These are phyloP conservation scores for Solanum commersonii DNA, from an alignment of 257 asterid genomes.

Conservation along the genomic window DNA sequence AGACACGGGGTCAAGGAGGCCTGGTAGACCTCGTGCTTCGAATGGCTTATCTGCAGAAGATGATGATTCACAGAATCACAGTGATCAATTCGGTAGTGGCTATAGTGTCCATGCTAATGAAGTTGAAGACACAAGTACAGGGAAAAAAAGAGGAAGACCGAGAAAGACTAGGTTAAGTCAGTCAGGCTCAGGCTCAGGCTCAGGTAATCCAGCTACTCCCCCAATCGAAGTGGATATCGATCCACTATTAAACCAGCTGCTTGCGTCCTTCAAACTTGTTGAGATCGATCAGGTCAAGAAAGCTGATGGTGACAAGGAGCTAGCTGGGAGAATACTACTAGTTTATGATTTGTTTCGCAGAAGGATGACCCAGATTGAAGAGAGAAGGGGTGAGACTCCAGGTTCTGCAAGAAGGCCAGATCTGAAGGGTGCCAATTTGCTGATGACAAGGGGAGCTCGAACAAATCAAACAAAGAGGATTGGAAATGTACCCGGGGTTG, in stretches of 20 bases:
- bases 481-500: conserved; percentile 75
- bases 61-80: conserved; percentile 44
- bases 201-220: background rate
- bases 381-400: conserved; percentile 28
- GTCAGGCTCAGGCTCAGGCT: background rate
- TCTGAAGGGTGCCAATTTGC: conserved; percentile 40
- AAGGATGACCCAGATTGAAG: conserved; percentile 55
- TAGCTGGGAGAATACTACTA: conserved; percentile 37
- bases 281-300: conserved; percentile 47
- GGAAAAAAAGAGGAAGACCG: conserved; percentile 37
- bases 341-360: conserved; percentile 53
- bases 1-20: conserved; percentile 24
- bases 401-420: conserved; percentile 68
- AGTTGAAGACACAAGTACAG: conserved; percentile 32
- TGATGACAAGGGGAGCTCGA: conserved; percentile 64
- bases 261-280: conserved; percentile 37
- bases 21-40: conserved; percentile 8
- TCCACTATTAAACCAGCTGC: conserved; percentile 27
- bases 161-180: conserved; percentile 20
- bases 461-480: conserved; percentile 53
- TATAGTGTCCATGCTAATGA: conserved; percentile 19
- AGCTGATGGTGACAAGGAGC: conserved; percentile 51
- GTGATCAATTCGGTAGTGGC: conserved; percentile 13
- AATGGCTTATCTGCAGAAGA: conserved; percentile 32
- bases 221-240: conserved; percentile 32